phyloP scores from a whole-genome alignment of 202 grass and related monocot genomes.

The Cymbopogon flexuosus region DNA sequence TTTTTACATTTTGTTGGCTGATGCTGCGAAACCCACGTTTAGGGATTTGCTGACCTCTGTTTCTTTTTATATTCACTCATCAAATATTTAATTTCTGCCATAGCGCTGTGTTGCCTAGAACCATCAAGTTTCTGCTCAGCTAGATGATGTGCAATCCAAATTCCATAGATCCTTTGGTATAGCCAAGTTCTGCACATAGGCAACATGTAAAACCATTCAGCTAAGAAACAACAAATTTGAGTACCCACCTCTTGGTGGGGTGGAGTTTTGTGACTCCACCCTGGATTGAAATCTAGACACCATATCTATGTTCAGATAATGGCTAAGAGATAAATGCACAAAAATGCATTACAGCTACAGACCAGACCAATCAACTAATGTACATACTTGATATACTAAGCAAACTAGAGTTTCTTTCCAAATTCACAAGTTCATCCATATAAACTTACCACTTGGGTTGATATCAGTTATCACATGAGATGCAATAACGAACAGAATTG shows the following conservation, averaged over 20 bases:
- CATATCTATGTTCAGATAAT: background rate
- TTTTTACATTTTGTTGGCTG: background rate
- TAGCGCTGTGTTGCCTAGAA: conserved; percentile 15
- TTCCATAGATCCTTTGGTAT: conserved; percentile 32
- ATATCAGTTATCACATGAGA: background rate
- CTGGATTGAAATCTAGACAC: background rate
- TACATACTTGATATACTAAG: background rate
- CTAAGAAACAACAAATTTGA: background rate
- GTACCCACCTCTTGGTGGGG: background rate
- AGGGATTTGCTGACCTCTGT: background rate
- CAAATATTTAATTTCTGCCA: conserved; percentile 31
- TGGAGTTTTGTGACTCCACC: background rate
- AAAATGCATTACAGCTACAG: background rate
- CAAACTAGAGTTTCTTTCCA: background rate
- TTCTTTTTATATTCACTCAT: conserved; percentile 30
- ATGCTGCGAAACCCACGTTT: background rate
- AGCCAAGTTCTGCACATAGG: conserved; percentile 17
- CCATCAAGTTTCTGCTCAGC: conserved; percentile 26
- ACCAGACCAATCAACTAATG: background rate
- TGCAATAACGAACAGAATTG: background rate
- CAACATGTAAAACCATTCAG: conserved; percentile 9
- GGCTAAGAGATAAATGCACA: background rate
- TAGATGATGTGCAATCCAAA: conserved; percentile 17
- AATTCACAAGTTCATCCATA: background rate
- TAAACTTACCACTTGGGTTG: background rate